Base-by-base conservation (phyloP, 306 rosid genomes). In the Cicer cuneatum region DNA sequence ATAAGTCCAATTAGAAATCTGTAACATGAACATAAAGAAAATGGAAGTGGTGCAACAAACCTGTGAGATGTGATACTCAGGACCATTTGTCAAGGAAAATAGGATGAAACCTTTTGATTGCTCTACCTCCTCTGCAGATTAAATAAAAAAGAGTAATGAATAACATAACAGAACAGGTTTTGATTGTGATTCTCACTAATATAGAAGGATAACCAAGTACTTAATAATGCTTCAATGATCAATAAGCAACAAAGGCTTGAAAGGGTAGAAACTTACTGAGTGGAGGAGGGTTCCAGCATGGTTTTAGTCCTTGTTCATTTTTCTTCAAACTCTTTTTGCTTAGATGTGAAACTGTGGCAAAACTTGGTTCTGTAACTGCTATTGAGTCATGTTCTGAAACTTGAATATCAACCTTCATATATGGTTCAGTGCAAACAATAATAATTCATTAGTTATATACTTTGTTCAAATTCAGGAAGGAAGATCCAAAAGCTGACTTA, bases 61-160 rank as follows among this genome's bases (percentile, higher is more conserved):
- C 82, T 80, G 84, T 18, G 73, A 72, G 47, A 66, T 52, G 61
- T 83, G 87, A 80, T 80, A 83, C 66, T 83, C 80, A 59, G 84
- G 87, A 10, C 84, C 87, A 71, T 76, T 53, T 43, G 84, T 76
- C 66, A 83, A 72, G 61, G 84, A 71, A 48, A 83, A 83, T 29
- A 52, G 72, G 80, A 83, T 64, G 82, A 51, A 83, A 7, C 87
- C 87, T 8, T 66, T 38, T 8, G 80, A 66, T 43, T 66, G 70
- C 33, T 80, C 80, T 61, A 33, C 53, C 35, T 70, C 71, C 40
- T 72, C 87, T 80, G 69, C 53, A 53, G 7, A 9, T 41, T 24
- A 58, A 37, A 69, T 7, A 4, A 2, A 47, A 47, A 14, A 47
- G 12, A 41, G 45, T 7, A 1, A 41, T 41, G 9, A 41, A 7